These are phyloP conservation scores for Ophioceras dolichostomum DNA, from an alignment of 2,329 filamentous ascomycete genomes.

Conservation along the genomic window DNA sequence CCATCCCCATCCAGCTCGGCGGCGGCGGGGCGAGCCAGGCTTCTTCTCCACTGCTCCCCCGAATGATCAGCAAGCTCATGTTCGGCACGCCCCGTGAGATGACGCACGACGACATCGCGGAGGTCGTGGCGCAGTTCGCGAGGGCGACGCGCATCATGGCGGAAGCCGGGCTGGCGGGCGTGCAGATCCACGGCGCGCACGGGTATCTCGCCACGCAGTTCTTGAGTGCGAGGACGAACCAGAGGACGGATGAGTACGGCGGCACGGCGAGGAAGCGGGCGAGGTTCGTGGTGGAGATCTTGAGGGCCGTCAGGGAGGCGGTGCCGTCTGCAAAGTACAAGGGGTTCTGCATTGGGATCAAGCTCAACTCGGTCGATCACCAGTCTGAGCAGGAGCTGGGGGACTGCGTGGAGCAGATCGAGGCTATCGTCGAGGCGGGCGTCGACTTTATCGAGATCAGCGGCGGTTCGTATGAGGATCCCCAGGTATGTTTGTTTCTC, in stretches of 20 bases:
- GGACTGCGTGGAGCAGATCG: slow-evolving; percentile 46
- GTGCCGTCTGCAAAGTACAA: no score
- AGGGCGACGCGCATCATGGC: slow-evolving; percentile 33
- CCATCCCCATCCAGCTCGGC: slow-evolving; percentile 29
- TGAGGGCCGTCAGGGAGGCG: slow-evolving; percentile 25
- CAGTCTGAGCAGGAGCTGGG: slow-evolving; percentile 30
- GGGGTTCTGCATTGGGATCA: slow-evolving; percentile 37
- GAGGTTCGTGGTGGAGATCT: slow-evolving; percentile 37
- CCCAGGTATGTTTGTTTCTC: slow-evolving; percentile 22
- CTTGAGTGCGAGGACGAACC: slow-evolving; percentile 35
- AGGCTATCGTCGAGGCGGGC: slow-evolving; percentile 30
- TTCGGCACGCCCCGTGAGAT: slow-evolving; percentile 46
- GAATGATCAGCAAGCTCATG: slow-evolving; percentile 18
- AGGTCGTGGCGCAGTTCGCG: slow-evolving; percentile 38
- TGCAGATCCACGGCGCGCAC: slow-evolving; percentile 36
- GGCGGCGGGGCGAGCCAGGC: slow-evolving; percentile 19
- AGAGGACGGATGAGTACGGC: slow-evolving; percentile 41
- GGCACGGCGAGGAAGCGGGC: slow-evolving; percentile 34
- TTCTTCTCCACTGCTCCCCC: no score
- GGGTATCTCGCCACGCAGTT: slow-evolving; percentile 48
- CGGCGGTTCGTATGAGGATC: slow-evolving; percentile 47
- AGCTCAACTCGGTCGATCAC: slow-evolving; percentile 46
- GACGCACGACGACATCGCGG: slow-evolving; percentile 37
- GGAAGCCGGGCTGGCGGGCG: slow-evolving; percentile 31
- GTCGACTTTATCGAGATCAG: slow-evolving; percentile 59